Conservation (phyloP, 2,329 filamentous ascomycete genomes). For the Elsinoe ampelina region DNA sequence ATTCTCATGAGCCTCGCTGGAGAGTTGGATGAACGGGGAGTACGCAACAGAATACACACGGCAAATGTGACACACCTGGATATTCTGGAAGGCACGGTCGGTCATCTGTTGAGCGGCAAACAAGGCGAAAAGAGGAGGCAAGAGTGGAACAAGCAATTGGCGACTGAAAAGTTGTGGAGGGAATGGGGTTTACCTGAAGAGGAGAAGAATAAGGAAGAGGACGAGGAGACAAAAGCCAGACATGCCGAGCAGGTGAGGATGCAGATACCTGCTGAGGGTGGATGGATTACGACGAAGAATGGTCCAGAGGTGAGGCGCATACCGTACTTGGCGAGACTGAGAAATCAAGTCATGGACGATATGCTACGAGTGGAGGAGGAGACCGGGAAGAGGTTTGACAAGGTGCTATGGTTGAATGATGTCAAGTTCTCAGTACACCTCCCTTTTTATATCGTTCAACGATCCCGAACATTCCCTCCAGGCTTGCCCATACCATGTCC, state of each 20-base stretch:
- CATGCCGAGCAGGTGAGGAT: slow-evolving; percentile 15
- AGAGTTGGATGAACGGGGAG: slow-evolving; percentile 43
- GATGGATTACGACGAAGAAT: slow-evolving; percentile 54
- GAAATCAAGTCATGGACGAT: slow-evolving; percentile 56
- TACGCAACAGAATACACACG: slow-evolving; percentile 47
- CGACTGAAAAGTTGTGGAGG: not conserved
- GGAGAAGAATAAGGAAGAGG: not conserved
- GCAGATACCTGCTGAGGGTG: slow-evolving; percentile 36
- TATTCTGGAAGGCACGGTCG: slow-evolving; percentile 27
- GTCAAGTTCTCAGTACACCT: slow-evolving; percentile 48
- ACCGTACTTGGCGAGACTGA: slow-evolving; percentile 55
- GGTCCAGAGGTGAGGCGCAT: slow-evolving; percentile 54
- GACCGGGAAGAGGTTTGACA: slow-evolving; percentile 48
- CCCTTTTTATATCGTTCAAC: not conserved
- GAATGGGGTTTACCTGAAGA: not conserved
- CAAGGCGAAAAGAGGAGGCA: not conserved
- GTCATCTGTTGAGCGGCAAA: not conserved
- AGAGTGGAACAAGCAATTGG: not conserved
- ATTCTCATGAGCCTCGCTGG: slow-evolving; percentile 49
- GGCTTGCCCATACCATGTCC: no score
- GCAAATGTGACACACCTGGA: slow-evolving; percentile 48
- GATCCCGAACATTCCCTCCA: not conserved
- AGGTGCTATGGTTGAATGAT: slow-evolving; percentile 54
- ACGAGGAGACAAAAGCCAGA: slow-evolving; percentile 35
- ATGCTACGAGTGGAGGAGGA: slow-evolving; percentile 41